These are phyloP conservation scores for Penicillium capsulatum DNA, from an alignment of 2,329 filamentous ascomycete genomes.

Conservation along the genomic window DNA sequence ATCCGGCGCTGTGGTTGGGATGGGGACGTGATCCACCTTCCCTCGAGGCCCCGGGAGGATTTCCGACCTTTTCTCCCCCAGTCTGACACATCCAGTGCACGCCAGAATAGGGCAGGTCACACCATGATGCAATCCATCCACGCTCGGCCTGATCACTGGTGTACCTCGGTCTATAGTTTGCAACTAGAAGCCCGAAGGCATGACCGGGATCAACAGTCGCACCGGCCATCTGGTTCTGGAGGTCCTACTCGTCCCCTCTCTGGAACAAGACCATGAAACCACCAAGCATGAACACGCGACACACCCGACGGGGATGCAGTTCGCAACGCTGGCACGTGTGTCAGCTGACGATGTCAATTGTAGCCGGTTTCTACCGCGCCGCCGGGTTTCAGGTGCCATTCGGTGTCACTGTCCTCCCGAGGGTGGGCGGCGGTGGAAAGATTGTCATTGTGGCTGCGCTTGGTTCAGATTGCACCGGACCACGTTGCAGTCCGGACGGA, in stretches of 20 bases:
- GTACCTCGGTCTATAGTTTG: constrained; percentile 6
- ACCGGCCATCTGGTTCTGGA: not conserved
- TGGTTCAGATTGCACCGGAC: constrained; percentile 10
- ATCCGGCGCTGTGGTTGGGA: constrained; percentile 21
- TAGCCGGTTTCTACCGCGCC: not conserved
- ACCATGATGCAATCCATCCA: constrained; percentile 10
- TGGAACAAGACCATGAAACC: not conserved
- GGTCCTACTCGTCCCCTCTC: not conserved
- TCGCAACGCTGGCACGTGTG: not conserved
- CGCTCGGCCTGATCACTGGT: constrained; percentile 8
- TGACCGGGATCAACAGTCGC: not conserved
- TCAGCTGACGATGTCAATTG: constrained; percentile 14
- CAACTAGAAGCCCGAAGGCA: constrained; percentile 12
- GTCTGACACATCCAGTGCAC: too few species aligned
- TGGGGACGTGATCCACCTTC: constrained; percentile 9
- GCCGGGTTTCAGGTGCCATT: not conserved
- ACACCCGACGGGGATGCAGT: too few species aligned
- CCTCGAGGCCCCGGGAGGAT: too few species aligned
- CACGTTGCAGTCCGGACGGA: constrained; percentile 17
- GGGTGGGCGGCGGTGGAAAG: constrained; percentile 1
- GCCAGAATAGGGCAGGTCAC: not conserved
- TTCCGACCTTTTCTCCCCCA: too few species aligned
- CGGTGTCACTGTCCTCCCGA: constrained; percentile 11
- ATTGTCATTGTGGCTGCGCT: constrained; percentile 16
- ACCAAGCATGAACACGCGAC: too few species aligned